Base-by-base conservation (phyloP, 441 rosid species). In the Populus hybrid region DNA sequence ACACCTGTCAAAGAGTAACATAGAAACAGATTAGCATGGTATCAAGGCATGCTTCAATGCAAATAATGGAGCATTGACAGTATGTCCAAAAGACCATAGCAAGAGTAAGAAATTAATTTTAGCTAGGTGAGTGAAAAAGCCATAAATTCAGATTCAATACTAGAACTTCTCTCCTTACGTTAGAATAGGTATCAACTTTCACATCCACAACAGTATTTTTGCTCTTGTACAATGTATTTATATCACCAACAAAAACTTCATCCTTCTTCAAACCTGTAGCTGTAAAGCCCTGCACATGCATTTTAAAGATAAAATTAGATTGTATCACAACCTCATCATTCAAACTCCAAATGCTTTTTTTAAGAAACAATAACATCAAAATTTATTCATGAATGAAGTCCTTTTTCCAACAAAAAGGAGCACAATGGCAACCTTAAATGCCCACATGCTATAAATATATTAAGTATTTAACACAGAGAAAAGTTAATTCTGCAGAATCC, bases 211-310 rank as follows among this genome's bases (percentile, higher is more conserved):
- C 78, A 80, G 96, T 86, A 68, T 86, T 88, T 84, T 85, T 85
- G 78, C 90, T 86, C 89, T 83, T 90, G 84, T 90, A 91, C 42
- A 85, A 46, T 3, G 92, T 87, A 84, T 80, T 90, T 76, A 93
- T 89, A 86, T 93, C 96, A 59, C 97, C 96, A 69, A 87, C 76
- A 81, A 91, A 93, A 50, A 83, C 72, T 77, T 88, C 86, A 78
- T 88, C 93, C 83, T 83, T 89, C 79, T 89, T 88, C 82, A 89
- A 84, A 67, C 96, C 95, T 57, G 96, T 88, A 59, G 92, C 96
- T 75, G 92, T 88, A 61, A 93, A 86, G 66, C 85, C 92, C 97
- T 92, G 89, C 66, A 61, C 91, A 94, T 70, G 73, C 66, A 78
- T 32, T 57, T 64, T 76, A 68, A 73, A 64, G n/a, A 73, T 73